Conservation (phyloP, 2,329 filamentous ascomycete genomes). For the Rutstroemia sp. region DNA sequence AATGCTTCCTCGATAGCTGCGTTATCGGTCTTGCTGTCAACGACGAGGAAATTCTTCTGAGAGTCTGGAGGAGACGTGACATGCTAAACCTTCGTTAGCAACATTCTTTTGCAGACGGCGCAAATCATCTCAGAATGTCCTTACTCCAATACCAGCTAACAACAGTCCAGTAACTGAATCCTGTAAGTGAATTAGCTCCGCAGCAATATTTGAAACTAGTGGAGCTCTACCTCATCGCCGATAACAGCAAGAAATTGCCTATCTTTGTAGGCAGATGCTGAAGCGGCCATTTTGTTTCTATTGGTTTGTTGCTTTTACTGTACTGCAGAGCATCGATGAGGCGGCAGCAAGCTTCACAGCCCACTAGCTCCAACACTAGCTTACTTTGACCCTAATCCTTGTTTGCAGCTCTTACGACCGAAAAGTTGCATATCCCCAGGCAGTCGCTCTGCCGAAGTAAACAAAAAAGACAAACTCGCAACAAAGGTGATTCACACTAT, state of each 20-base stretch:
- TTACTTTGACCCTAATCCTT: slow-evolving; percentile 1
- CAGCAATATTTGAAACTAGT: not conserved
- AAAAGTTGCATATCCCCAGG: not conserved
- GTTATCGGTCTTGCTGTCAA: slow-evolving; percentile 88
- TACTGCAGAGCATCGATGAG: not conserved
- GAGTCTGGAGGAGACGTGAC: slow-evolving; percentile 82
- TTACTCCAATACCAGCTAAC: slow-evolving; percentile 88
- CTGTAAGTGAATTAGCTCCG: slow-evolving; percentile 40
- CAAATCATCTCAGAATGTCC: slow-evolving; percentile 22
- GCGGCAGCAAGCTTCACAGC: slow-evolving; percentile 4
- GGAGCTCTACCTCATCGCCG: slow-evolving; percentile 71
- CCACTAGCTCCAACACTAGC: slow-evolving; percentile 5
- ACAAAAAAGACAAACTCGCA: slow-evolving; percentile 1
- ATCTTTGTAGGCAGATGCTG: slow-evolving; percentile 62
- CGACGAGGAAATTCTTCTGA: slow-evolving; percentile 96
- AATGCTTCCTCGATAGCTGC: slow-evolving; percentile 84
- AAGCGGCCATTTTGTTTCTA: slow-evolving; percentile 45
- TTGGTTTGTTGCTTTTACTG: slow-evolving; percentile 7
- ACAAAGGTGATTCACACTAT: not conserved
- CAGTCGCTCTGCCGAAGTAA: not conserved
- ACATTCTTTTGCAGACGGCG: not conserved
- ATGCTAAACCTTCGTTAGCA: slow-evolving; percentile 50
- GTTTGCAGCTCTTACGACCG: slow-evolving; percentile 4
- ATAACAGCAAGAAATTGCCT: slow-evolving; percentile 96
- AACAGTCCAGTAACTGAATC: slow-evolving; percentile 94